Base-by-base conservation (phyloP, 176 grass and related monocot genomes). In the Carex scoparia region DNA sequence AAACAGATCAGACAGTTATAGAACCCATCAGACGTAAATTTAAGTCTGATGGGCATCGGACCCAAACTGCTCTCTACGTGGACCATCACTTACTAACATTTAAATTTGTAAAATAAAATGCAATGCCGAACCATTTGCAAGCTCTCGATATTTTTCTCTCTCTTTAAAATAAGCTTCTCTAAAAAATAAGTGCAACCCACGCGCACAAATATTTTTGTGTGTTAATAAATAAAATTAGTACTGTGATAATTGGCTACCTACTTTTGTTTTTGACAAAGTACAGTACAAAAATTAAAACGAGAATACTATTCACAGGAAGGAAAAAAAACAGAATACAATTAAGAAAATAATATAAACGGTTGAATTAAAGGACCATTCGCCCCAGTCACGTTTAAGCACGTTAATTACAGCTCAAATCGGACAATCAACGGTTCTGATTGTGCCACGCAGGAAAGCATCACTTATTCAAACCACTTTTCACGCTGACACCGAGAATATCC, bases 301-400 rank as follows among this genome's bases (percentile, higher is more conserved):
- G 46, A 76, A 76, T 76, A 32, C 27, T 55, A 46, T 76, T 76
- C 11, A 30, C 19, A 76, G 13, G 31, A 73, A 14, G 30, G 53
- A 44, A 46, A 27, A 4, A 40, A 0, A 71, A 71, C 11, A 16
- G 51, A 51, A 28, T 5, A 4, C 2, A 12, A 75, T 23, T 3
- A 74, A 49, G 18, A 51, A 10, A 74, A 12, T 3, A 46, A 71
- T 38, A 80, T 71, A 19, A 16, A 7, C 18, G 3, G 66, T 81
- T 23, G 80, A 66, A 35, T 35, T 1, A 35, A 35, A 35, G 33
- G 33, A 3, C 60, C 48, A 10, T 68, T 69, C 61, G 32, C 12
- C 3, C 13, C 7, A 31, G 32, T 27, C 88, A 86, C 84, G 84
- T 83, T 83, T 12, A 62, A 70, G 88, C 88, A 86, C 88, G 88